Percentiles rank a stretch among this genome's conserved stretches.
These are phyloP conservation scores for Mycoemilia scoparia DNA, from an alignment of 192 early-diverging fungal genomes.

Conservation along the genomic window DNA sequence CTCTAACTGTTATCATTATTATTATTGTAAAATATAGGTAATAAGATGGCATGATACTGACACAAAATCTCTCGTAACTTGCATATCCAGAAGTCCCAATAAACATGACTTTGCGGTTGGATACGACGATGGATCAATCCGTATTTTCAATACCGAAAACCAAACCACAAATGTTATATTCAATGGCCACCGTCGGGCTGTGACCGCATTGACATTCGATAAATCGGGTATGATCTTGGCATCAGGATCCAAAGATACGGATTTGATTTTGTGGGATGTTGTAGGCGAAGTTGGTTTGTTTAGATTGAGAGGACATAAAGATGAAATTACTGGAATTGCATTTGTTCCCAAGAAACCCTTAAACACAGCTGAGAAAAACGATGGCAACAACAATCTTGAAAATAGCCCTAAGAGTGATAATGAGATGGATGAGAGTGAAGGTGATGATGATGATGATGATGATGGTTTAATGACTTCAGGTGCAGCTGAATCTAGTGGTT, in stretches of 20 bases:
- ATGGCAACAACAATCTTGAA: not conserved
- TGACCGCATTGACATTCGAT: slow-evolving; percentile 73
- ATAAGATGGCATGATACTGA: slow-evolving; percentile 62
- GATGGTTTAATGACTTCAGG: slow-evolving; percentile 9
- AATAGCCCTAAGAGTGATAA: too few species aligned
- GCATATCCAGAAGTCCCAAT: slow-evolving; percentile 48
- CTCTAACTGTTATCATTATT: not conserved
- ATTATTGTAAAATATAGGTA: too few species aligned
- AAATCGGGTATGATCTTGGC: slow-evolving; percentile 59
- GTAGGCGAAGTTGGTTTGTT: slow-evolving; percentile 77
- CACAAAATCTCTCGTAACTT: slow-evolving; percentile 73
- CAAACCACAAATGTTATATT: slow-evolving; percentile 47
- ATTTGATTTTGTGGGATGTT: slow-evolving; percentile 90
- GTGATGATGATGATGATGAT: slow-evolving; percentile 2
- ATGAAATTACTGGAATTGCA: slow-evolving; percentile 58
- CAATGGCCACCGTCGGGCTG: slow-evolving; percentile 77
- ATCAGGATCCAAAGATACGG: slow-evolving; percentile 84
- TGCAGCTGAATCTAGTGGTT: slow-evolving; percentile 34
- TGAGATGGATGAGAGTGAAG: slow-evolving; percentile 1
- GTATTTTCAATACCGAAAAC: slow-evolving; percentile 57
- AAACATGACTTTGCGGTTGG: slow-evolving; percentile 72
- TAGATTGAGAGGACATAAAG: slow-evolving; percentile 85
- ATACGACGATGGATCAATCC: slow-evolving; percentile 81
- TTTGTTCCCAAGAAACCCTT: too few species aligned
- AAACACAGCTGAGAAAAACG: slow-evolving; percentile 2